Percentiles rank a stretch among this genome's conserved stretches.
Conservation (phyloP, 2,329 filamentous ascomycete species). For the Lachnellula occidentalis region DNA sequence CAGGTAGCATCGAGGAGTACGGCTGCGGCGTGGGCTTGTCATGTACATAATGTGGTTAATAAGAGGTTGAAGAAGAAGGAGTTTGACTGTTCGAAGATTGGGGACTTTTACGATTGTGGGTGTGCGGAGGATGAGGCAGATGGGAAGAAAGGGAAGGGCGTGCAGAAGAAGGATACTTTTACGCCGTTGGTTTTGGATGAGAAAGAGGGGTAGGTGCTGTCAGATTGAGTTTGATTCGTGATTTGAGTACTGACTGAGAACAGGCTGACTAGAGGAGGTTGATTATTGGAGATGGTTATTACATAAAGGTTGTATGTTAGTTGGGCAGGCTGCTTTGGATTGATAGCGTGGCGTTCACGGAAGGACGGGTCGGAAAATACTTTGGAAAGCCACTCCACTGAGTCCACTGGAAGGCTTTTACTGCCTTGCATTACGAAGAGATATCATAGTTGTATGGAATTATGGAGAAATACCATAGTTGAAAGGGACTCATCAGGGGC, state of each 20-base stretch:
- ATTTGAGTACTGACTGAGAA: background rate
- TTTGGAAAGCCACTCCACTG: background rate
- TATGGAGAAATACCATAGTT: too few species aligned
- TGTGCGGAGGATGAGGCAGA: conserved; percentile 57
- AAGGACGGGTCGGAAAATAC: background rate
- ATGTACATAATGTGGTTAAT: conserved; percentile 64
- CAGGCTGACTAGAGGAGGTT: conserved; percentile 20
- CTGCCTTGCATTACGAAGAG: too few species aligned
- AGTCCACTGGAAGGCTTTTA: background rate
- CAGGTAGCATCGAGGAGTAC: conserved; percentile 59
- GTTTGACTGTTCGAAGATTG: conserved; percentile 63
- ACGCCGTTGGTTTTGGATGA: conserved; percentile 29
- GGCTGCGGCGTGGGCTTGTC: conserved; percentile 63
- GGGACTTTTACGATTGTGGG: conserved; percentile 67
- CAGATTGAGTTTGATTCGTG: background rate
- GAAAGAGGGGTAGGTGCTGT: conserved; percentile 26
- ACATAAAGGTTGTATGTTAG: background rate
- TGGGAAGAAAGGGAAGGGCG: conserved; percentile 27
- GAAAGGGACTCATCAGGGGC: too few species aligned
- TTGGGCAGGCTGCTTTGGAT: background rate
- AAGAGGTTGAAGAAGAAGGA: conserved; percentile 53
- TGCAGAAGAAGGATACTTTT: conserved; percentile 27
- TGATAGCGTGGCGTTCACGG: conserved; percentile 5
- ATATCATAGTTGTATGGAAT: too few species aligned
- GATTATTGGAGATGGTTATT: conserved; percentile 18